These are phyloP conservation scores for Trapa incisa DNA, from an alignment of 345 rosid genomes.

Conservation along the genomic window DNA sequence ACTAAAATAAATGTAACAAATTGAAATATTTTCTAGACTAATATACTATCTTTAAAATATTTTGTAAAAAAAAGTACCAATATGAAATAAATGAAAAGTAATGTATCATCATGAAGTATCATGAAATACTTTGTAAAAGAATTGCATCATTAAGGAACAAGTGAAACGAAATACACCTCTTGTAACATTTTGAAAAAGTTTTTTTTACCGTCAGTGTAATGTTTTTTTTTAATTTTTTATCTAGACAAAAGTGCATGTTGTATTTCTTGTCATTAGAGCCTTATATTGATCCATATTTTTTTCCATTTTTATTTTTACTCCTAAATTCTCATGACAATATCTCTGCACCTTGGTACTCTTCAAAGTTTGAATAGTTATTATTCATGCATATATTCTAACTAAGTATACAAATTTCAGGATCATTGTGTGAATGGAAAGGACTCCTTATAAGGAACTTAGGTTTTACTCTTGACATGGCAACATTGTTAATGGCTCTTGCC, in stretches of 20 bases:
- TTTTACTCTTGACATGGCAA: constrained; percentile 87
- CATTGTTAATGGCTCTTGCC: constrained; percentile 81
- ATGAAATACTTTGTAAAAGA: no score
- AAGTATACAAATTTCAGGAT: constrained; percentile 33
- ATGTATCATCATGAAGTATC: no score
- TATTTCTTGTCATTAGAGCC: background rate
- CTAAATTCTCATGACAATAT: background rate
- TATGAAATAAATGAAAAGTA: no score
- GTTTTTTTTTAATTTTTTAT: background rate
- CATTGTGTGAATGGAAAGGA: constrained; percentile 89
- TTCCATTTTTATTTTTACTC: background rate
- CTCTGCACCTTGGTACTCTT: background rate
- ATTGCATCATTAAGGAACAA: no score
- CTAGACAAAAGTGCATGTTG: background rate
- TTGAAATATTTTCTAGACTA: no score
- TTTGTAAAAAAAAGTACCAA: no score
- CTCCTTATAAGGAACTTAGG: constrained; percentile 80
- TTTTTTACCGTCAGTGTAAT: no score
- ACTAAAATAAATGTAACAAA: no score
- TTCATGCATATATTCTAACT: constrained; percentile 5
- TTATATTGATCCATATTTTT: background rate
- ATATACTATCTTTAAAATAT: no score
- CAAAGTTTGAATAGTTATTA: constrained; percentile 1
- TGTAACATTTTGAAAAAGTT: no score
- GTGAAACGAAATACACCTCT: no score